These are phyloP conservation scores for Lachancea mirantina DNA, from an alignment of 805 yeast species.

Conservation along the genomic window DNA sequence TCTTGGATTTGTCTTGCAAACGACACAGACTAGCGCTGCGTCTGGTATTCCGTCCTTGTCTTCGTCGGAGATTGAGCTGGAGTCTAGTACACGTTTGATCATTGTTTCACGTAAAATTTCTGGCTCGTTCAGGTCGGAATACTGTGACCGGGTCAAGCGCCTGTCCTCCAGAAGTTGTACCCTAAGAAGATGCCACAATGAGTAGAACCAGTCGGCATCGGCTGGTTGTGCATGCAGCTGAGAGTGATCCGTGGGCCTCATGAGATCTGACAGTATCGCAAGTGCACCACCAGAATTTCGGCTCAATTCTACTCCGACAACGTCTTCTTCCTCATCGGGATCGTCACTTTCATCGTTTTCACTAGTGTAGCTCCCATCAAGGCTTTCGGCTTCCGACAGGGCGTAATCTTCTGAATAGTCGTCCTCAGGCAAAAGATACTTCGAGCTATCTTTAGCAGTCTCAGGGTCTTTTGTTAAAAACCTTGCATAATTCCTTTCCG, in stretches of 20 bases:
- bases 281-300: neutral
- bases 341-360: conserved; percentile 13
- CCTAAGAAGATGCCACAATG: conserved; percentile 24
- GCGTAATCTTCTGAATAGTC: conserved; percentile 33
- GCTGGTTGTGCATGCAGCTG: conserved; percentile 5
- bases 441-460: conserved; percentile 17
- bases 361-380: conserved; percentile 20
- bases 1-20: conserved; percentile 69
- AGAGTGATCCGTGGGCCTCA: neutral
- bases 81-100: conserved; percentile 14
- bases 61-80: conserved; percentile 2
- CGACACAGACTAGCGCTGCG: conserved; percentile 60
- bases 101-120: conserved; percentile 26
- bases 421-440: conserved; percentile 33
- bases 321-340: conserved; percentile 1
- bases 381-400: conserved; percentile 20
- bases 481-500: conserved; percentile 22
- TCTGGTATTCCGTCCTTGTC: conserved; percentile 18
- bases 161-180: conserved; percentile 19
- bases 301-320: neutral
- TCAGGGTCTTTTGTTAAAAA: conserved; percentile 14
- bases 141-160: conserved; percentile 33
- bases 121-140: conserved; percentile 26
- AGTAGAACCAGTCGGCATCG: conserved; percentile 23
- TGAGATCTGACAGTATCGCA: conserved; percentile 1